Percentiles rank a stretch among this genome's conserved stretches.
phyloP scores from a whole-genome alignment of 2,329 filamentous ascomycete species.

The Beauveria sp. region DNA sequence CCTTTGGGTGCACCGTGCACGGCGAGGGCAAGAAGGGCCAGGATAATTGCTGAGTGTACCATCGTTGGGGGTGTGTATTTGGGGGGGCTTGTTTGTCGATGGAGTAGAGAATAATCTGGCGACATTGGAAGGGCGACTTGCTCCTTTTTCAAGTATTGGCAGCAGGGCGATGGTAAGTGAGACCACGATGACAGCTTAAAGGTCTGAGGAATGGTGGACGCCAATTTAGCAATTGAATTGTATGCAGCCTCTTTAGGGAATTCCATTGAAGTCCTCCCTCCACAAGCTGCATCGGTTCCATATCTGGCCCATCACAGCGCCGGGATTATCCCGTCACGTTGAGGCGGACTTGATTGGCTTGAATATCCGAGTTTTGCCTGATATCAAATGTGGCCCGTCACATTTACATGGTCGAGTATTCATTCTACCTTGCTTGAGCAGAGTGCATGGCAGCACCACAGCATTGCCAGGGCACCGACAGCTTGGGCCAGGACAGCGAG shows the following conservation, averaged over 20 bases:
- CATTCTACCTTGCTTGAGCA: too few species aligned
- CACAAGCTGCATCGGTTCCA: too few species aligned
- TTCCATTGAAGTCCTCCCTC: too few species aligned
- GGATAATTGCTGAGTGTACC: neutral
- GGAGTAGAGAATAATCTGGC: neutral
- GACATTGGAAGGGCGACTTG: neutral
- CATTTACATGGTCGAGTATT: too few species aligned
- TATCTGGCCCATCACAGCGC: too few species aligned
- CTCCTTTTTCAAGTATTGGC: constrained; percentile 3
- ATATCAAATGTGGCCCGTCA: too few species aligned
- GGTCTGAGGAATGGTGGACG: neutral
- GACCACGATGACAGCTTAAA: neutral
- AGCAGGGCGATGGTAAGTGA: neutral
- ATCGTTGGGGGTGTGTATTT: neutral
- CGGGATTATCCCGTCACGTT: too few species aligned
- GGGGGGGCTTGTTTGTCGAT: neutral
- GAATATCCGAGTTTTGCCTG: too few species aligned
- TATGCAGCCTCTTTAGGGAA: neutral
- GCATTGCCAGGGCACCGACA: too few species aligned
- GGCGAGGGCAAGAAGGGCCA: neutral
- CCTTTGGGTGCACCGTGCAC: neutral
- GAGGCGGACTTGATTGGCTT: too few species aligned
- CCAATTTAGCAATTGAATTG: neutral
- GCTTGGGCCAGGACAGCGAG: neutral
- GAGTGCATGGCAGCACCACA: too few species aligned